Evolutionary conservation across 2,329 filamentous ascomycete genomes (phyloP).

Genomic region (Verticillium nonalfalfae): DNA sequence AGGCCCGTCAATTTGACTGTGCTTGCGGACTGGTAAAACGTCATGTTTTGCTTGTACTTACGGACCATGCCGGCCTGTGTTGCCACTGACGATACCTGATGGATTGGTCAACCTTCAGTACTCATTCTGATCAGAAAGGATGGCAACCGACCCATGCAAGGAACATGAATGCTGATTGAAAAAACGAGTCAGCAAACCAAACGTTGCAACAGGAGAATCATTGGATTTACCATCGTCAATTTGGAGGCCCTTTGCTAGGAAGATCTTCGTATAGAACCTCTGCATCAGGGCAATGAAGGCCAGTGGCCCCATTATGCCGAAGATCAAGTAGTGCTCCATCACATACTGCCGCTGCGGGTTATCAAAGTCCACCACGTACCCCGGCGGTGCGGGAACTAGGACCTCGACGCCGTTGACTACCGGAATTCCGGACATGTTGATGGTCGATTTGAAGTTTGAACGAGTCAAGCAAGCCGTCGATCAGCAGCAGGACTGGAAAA

Average conservation of each 20-base stretch:
- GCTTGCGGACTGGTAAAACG: background rate
- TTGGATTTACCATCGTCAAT: conserved; percentile 14
- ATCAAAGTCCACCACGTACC: conserved; percentile 18
- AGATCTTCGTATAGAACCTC: conserved; percentile 20
- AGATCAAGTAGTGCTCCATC: conserved; percentile 14
- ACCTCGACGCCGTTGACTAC: conserved; percentile 4
- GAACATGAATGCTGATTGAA: conserved; percentile 7
- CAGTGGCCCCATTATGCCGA: conserved; percentile 10
- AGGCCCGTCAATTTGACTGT: background rate
- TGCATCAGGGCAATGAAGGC: conserved; percentile 12
- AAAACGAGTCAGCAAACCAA: background rate
- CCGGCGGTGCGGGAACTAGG: conserved; percentile 8
- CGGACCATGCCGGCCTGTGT: conserved; percentile 4
- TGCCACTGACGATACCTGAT: conserved; percentile 3
- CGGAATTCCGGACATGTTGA: conserved; percentile 5
- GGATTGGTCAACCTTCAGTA: background rate
- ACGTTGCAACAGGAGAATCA: accelerated
- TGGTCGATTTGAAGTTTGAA: background rate
- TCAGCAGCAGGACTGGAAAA: background rate
- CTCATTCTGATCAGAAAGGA: background rate
- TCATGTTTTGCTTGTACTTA: background rate
- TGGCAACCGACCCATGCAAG: conserved; percentile 9
- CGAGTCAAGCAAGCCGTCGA: background rate
- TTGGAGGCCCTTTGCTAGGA: conserved; percentile 12
- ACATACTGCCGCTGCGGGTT: conserved; percentile 14